Conservation (phyloP, 2,329 filamentous ascomycete genomes). For the Herpotrichia juniperi region DNA sequence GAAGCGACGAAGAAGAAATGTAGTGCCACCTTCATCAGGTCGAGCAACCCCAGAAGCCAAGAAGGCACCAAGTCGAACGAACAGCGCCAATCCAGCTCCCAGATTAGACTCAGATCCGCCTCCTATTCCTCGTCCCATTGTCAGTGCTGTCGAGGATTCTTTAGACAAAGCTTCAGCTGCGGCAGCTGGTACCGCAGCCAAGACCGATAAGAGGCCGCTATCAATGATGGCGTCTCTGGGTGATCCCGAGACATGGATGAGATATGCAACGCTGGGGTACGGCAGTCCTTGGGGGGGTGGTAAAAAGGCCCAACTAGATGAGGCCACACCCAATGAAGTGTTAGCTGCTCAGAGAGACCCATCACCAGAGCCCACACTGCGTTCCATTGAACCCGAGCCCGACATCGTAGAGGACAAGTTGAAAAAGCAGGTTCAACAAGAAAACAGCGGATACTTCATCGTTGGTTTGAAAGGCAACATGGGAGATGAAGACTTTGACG, state of each 20-base stretch:
- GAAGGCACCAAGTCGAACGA: conserved; percentile 6
- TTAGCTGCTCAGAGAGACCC: conserved; percentile 13
- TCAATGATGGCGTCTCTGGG: conserved; percentile 45
- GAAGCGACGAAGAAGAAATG: conserved; percentile 50
- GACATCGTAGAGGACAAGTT: conserved; percentile 66
- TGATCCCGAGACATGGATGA: conserved; percentile 56
- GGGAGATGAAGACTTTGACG: conserved; percentile 58
- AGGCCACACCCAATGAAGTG: not conserved
- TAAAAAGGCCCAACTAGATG: conserved; percentile 18
- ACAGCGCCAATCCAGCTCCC: not conserved
- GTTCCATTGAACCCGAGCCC: conserved; percentile 42
- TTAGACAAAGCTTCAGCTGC: conserved; percentile 51
- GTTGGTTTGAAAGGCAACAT: conserved; percentile 72
- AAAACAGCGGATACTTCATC: conserved; percentile 64
- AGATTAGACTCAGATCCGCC: conserved; percentile 15
- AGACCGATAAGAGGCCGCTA: conserved; percentile 23
- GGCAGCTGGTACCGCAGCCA: conserved; percentile 29
- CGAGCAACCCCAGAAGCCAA: conserved; percentile 5
- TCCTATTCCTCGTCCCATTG: conserved; percentile 55
- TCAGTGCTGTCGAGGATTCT: conserved; percentile 51
- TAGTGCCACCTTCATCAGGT: conserved; percentile 18
- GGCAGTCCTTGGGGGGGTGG: conserved; percentile 45
- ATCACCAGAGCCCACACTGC: conserved; percentile 35
- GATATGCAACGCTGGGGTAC: conserved; percentile 58
- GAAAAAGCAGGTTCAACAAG: conserved; percentile 55